Conservation (phyloP, 73 alveolate genomes). For the Halteria grandinella region DNA sequence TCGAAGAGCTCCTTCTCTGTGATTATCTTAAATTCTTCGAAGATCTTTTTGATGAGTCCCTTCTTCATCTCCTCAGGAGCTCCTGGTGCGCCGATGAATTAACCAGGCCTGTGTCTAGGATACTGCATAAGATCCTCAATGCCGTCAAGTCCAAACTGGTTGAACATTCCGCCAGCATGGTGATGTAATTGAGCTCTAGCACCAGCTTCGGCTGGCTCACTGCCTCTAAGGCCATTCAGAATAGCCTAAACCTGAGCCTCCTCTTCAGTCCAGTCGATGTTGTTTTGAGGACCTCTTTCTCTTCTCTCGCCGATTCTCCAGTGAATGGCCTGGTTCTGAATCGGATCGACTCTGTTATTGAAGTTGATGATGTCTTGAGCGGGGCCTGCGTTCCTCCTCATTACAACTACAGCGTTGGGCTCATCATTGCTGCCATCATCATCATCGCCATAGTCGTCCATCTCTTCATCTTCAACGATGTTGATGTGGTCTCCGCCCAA, state of each 20-base stretch:
- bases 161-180: neutral
- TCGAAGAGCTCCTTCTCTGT: too few species aligned
- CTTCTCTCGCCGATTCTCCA: neutral
- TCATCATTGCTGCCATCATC: neutral
- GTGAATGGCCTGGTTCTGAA: neutral
- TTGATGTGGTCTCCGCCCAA: too few species aligned
- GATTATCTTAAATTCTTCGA: too few species aligned
- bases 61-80: too few species aligned
- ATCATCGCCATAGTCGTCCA: constrained; percentile 20
- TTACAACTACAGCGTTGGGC: neutral
- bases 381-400: constrained; percentile 13
- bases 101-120: too few species aligned
- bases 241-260: constrained; percentile 44
- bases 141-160: neutral
- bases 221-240: neutral
- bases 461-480: constrained; percentile 22
- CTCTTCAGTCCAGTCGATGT: constrained; percentile 22
- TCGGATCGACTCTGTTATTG: neutral
- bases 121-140: neutral
- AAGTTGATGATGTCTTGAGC: neutral
- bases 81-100: too few species aligned
- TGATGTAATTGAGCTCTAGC: neutral
- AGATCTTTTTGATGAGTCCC: too few species aligned
- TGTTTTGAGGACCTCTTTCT: neutral
- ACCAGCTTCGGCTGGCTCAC: neutral